A percentile compares a stretch with the other conserved stretches of the same genome.
phyloP scores from a whole-genome alignment of 2,329 filamentous ascomycete species.

The Akanthomyces uredinophilus region DNA sequence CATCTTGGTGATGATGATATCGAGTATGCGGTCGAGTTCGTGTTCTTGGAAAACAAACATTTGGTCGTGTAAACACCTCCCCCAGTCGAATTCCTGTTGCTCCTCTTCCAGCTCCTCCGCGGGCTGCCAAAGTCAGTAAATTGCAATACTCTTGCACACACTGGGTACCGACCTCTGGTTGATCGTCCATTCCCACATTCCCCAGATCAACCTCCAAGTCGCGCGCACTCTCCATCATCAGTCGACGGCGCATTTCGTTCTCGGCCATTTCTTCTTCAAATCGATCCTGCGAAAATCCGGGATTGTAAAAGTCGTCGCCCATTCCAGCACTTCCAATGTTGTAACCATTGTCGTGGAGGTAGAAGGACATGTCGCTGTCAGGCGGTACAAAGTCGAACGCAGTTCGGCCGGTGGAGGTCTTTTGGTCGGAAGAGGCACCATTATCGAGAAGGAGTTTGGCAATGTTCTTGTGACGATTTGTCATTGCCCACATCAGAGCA shows the following conservation, averaged over 20 bases:
- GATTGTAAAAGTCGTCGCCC: constrained; percentile 87
- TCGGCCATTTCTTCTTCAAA: constrained; percentile 98
- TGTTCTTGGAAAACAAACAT: constrained; percentile 99
- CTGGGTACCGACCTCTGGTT: constrained; percentile 66
- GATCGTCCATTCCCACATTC: constrained; percentile 92
- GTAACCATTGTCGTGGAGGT: constrained; percentile 91
- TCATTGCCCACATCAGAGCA: constrained; percentile 99
- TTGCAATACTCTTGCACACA: background rate
- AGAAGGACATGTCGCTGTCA: constrained; percentile 94
- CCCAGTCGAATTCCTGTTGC: constrained; percentile 93
- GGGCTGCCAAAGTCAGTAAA: constrained; percentile 40
- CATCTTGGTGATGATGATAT: constrained; percentile 97
- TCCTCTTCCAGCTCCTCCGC: constrained; percentile 82
- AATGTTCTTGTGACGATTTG: constrained; percentile 93
- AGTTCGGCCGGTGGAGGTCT: constrained; percentile 87
- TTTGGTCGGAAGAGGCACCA: constrained; percentile 91
- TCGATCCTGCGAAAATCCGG: constrained; percentile 83
- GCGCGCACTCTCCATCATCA: constrained; percentile 99
- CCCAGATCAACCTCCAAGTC: constrained; percentile 95
- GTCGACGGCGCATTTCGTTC: constrained; percentile 86
- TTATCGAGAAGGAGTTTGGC: constrained; percentile 89
- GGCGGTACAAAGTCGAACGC: constrained; percentile 94
- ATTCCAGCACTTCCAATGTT: constrained; percentile 75
- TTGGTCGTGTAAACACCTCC: constrained; percentile 88
- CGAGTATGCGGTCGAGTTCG: constrained; percentile 84